These are phyloP conservation scores for Sarcomyxa edulis DNA, from an alignment of 768 basidiomycete species.

Conservation along the genomic window DNA sequence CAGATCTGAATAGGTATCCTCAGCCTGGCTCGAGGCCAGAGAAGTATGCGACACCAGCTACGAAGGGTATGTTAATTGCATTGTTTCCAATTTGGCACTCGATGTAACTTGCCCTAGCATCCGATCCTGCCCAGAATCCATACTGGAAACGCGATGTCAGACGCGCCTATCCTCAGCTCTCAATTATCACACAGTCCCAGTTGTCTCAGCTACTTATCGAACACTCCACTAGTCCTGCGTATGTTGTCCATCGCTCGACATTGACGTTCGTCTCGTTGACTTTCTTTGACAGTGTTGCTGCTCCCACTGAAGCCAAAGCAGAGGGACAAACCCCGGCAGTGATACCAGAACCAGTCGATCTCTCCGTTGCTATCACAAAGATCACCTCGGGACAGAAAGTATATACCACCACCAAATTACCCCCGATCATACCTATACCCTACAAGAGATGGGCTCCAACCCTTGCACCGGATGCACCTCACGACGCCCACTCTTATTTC, in stretches of 20 bases:
- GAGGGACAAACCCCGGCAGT: slow-evolving; percentile 32
- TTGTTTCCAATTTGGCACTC: neutral
- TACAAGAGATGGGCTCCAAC: slow-evolving; percentile 73
- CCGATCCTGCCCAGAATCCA: slow-evolving; percentile 82
- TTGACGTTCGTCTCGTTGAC: slow-evolving; percentile 4
- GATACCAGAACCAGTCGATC: slow-evolving; percentile 43
- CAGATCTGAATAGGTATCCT: slow-evolving; percentile 69
- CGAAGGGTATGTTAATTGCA: slow-evolving; percentile 53
- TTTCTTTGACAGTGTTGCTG: slow-evolving; percentile 8
- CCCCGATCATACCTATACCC: slow-evolving; percentile 66
- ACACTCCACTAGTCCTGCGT: slow-evolving; percentile 65
- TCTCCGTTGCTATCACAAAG: slow-evolving; percentile 68
- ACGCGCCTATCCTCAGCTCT: slow-evolving; percentile 87
- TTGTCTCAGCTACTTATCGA: slow-evolving; percentile 78
- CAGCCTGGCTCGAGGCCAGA: slow-evolving; percentile 88
- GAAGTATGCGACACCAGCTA: slow-evolving; percentile 81
- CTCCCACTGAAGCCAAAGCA: slow-evolving; percentile 9
- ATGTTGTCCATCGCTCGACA: slow-evolving; percentile 25
- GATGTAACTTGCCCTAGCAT: slow-evolving; percentile 41
- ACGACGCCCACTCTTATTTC: slow-evolving; percentile 78
- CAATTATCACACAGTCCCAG: slow-evolving; percentile 81
- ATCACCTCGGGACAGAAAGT: slow-evolving; percentile 52
- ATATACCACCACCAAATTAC: slow-evolving; percentile 60
- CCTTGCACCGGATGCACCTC: slow-evolving; percentile 72
- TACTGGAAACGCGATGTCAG: slow-evolving; percentile 98